A percentile compares a stretch with the other conserved stretches of the same genome.
These are phyloP conservation scores for Fusarium tupiense DNA, from an alignment of 2,329 filamentous ascomycete species.

Conservation along the genomic window DNA sequence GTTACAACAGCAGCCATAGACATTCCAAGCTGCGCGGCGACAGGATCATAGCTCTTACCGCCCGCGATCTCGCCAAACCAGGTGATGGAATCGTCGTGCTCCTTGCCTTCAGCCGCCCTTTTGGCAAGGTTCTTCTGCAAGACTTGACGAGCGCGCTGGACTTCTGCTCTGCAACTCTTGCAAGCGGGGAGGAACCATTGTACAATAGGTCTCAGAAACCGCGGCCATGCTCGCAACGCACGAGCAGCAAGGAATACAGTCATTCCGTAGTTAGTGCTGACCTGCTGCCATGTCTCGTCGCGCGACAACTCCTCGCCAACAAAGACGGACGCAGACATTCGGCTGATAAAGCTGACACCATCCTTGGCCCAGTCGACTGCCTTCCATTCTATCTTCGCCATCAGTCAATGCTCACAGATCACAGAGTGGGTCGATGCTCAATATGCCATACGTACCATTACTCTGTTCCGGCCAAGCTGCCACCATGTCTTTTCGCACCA, in stretches of 20 bases:
- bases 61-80: background rate
- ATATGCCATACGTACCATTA: background rate
- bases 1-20: background rate
- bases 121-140: background rate
- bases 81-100: background rate
- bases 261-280: background rate
- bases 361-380: background rate
- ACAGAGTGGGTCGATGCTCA: background rate
- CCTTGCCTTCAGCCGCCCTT: background rate
- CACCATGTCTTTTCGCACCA: background rate
- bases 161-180: background rate
- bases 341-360: background rate
- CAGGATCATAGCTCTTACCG: background rate
- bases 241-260: background rate
- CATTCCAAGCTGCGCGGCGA: background rate
- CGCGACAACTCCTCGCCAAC: background rate
- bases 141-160: background rate
- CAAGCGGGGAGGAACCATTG: background rate
- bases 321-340: background rate
- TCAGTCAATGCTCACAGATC: background rate
- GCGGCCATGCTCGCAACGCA: background rate
- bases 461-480: background rate
- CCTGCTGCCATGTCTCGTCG: background rate
- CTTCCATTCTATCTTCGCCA: background rate
- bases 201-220: background rate